A percentile compares a stretch with the other conserved stretches of the same genome.
phyloP scores from a whole-genome alignment of 2,329 filamentous ascomycete species.

The Podosphaera xanthii region DNA sequence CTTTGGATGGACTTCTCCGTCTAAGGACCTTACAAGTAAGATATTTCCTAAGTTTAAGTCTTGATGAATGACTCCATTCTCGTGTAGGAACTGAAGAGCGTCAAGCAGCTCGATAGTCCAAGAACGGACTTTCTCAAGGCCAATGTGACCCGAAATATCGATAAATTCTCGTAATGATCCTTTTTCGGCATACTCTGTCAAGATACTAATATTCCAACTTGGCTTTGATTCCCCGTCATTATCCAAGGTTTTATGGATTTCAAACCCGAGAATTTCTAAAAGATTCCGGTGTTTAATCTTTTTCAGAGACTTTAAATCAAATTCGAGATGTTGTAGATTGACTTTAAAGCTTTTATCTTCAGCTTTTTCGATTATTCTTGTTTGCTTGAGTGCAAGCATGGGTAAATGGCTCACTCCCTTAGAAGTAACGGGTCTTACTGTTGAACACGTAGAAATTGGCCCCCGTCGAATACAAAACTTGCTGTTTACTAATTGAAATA shows the following conservation, averaged over 20 bases:
- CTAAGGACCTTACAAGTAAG: slow-evolving; percentile 46
- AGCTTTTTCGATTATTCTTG: slow-evolving; percentile 31
- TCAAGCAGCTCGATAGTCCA: slow-evolving; percentile 89
- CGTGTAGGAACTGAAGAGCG: slow-evolving; percentile 69
- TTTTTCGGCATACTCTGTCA: slow-evolving; percentile 58
- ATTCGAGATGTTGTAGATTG: slow-evolving; percentile 54
- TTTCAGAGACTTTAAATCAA: slow-evolving; percentile 52
- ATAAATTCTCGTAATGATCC: slow-evolving; percentile 66
- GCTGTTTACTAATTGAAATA: slow-evolving; percentile 49
- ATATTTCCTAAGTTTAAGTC: slow-evolving; percentile 63
- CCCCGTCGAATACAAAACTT: slow-evolving; percentile 43
- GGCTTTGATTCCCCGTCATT: slow-evolving; percentile 17
- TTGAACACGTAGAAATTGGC: slow-evolving; percentile 43
- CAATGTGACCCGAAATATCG: slow-evolving; percentile 52
- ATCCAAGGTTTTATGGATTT: slow-evolving; percentile 49
- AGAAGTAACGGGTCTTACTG: slow-evolving; percentile 44
- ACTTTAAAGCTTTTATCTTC: slow-evolving; percentile 49
- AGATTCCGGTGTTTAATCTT: slow-evolving; percentile 54
- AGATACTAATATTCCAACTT: slow-evolving; percentile 49
- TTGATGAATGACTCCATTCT: slow-evolving; percentile 62
- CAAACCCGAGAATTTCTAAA: slow-evolving; percentile 61
- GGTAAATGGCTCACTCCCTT: slow-evolving; percentile 27
- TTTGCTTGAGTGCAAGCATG: slow-evolving; percentile 49
- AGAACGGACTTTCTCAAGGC: slow-evolving; percentile 52
- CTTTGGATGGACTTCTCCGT: slow-evolving; percentile 49